Evolutionary conservation across 768 basidiomycete species (phyloP).

Genomic region (Ramaria sp.): DNA sequence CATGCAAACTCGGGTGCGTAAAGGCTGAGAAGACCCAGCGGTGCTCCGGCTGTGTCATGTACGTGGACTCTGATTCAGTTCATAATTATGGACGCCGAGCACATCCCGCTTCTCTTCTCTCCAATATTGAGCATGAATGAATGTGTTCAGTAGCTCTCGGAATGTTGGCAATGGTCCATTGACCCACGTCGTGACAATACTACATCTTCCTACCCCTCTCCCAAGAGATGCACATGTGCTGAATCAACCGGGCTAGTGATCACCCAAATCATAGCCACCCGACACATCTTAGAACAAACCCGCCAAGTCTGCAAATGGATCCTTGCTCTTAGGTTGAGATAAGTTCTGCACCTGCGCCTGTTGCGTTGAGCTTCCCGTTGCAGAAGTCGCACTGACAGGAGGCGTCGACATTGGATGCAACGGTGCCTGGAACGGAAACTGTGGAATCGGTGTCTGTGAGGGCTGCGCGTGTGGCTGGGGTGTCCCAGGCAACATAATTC

Average conservation of each 20-base stretch:
- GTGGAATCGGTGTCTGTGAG: constrained; percentile 3
- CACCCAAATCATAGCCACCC: neutral
- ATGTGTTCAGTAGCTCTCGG: too few relatives aligned
- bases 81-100: too few relatives aligned
- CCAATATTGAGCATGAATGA: too few relatives aligned
- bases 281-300: constrained; percentile 47
- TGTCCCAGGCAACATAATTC: constrained; percentile 35
- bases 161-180: too few relatives aligned
- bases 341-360: constrained; percentile 3
- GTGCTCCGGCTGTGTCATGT: too few relatives aligned
- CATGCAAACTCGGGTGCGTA: too few relatives aligned
- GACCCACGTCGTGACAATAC: too few relatives aligned
- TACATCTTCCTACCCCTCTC: neutral
- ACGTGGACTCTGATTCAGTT: too few relatives aligned
- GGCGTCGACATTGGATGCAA: neutral
- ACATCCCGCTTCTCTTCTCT: too few relatives aligned
- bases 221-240: neutral
- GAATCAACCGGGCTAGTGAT: neutral
- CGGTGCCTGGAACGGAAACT: neutral
- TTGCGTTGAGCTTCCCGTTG: neutral
- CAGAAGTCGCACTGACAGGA: neutral
- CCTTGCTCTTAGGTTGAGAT: constrained; percentile 35
- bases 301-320: constrained; percentile 78
- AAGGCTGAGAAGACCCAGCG: too few relatives aligned
- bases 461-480: constrained; percentile 19